Conservation (phyloP, 305 asterid genomes). For the Rubia occidens region DNA sequence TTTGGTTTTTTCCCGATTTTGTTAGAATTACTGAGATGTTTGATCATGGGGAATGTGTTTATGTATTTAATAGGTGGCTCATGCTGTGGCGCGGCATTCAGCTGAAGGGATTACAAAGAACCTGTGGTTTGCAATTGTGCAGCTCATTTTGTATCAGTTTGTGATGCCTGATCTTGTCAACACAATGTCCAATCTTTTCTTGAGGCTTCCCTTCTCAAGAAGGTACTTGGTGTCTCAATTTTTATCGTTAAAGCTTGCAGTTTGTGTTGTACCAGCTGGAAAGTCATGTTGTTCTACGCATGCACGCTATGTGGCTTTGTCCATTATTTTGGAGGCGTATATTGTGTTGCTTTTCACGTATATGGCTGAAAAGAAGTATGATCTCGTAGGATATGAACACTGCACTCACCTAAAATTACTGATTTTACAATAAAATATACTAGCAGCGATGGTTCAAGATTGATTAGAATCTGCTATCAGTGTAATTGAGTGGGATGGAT, state of each 20-base stretch:
- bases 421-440: background rate
- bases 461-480: background rate
- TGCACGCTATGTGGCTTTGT: background rate
- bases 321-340: background rate
- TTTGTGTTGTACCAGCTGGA: background rate
- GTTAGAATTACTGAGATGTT: no score
- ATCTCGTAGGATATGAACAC: background rate
- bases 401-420: background rate
- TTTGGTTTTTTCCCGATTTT: background rate
- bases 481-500: background rate
- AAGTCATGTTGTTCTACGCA: background rate
- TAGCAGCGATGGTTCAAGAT: background rate
- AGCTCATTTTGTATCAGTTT: slow-evolving; percentile 67
- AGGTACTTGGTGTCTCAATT: slow-evolving; percentile 32
- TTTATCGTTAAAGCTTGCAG: background rate
- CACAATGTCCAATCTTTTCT: slow-evolving; percentile 62
- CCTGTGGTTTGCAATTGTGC: slow-evolving; percentile 67
- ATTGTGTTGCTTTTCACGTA: background rate
- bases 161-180: slow-evolving; percentile 74
- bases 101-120: slow-evolving; percentile 79
- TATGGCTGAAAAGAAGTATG: no score
- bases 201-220: slow-evolving; percentile 86
- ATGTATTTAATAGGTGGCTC: slow-evolving; percentile 56
- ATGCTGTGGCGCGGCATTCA: slow-evolving; percentile 83
- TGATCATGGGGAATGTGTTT: background rate